phyloP scores from a whole-genome alignment of 2,329 filamentous ascomycete species.

The Fusarium anthophilum region DNA sequence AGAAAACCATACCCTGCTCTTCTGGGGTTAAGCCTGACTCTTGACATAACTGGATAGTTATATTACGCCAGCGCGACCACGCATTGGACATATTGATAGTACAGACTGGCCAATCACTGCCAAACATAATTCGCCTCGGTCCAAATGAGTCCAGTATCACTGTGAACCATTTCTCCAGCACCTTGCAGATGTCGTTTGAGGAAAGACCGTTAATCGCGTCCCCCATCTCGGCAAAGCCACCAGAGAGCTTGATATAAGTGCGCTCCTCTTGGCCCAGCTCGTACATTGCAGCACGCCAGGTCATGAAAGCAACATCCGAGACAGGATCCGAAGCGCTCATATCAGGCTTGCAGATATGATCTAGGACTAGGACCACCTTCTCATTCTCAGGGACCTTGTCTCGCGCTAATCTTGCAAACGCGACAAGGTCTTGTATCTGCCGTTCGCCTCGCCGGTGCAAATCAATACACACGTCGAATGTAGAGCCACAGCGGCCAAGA shows the following conservation, averaged over 20 bases:
- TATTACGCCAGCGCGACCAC: neutral
- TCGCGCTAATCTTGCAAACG: neutral
- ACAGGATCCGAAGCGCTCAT: neutral
- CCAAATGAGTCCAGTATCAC: neutral
- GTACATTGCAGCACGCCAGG: neutral
- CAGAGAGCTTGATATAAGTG: neutral
- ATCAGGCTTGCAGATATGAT: neutral
- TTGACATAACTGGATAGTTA: neutral
- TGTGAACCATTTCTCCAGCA: neutral
- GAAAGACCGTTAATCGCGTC: neutral
- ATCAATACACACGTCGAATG: neutral
- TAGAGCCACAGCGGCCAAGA: neutral
- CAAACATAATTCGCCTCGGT: neutral
- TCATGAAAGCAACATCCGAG: neutral
- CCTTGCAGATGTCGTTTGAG: neutral
- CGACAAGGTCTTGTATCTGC: neutral
- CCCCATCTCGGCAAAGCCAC: neutral
- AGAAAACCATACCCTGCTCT: neutral
- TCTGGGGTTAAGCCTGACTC: neutral
- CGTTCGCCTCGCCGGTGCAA: neutral
- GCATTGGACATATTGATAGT: neutral
- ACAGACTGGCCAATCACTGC: neutral
- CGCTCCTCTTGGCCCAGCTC: neutral
- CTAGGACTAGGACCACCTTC: neutral
- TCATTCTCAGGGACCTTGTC: neutral